These are phyloP conservation scores for Kalmanozyma brasiliensis DNA, from an alignment of 1,284 basidiomycete genomes.

Conservation along the genomic window DNA sequence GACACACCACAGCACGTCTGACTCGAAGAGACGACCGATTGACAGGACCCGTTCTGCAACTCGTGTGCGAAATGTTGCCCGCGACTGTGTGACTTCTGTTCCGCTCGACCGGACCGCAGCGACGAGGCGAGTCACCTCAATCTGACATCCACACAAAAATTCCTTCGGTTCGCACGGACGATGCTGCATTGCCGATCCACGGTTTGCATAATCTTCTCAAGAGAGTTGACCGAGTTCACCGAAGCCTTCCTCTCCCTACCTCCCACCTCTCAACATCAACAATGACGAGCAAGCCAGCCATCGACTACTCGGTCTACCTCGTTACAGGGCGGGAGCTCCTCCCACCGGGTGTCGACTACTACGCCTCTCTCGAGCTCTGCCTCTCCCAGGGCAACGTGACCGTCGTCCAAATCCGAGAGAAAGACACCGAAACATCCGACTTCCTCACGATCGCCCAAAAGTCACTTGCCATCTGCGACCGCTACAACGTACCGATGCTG, in stretches of 20 bases:
- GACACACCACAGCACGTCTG: too few relatives aligned
- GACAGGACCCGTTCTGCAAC: too few relatives aligned
- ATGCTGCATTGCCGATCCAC: background rate
- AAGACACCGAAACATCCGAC: slow-evolving; percentile 65
- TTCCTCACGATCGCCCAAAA: slow-evolving; percentile 81
- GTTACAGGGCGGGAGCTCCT: slow-evolving; percentile 85
- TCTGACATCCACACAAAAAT: slow-evolving; percentile 1
- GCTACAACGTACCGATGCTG: slow-evolving; percentile 83
- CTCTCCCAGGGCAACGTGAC: slow-evolving; percentile 86
- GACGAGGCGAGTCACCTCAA: too few relatives aligned
- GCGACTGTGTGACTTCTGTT: too few relatives aligned
- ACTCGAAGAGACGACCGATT: too few relatives aligned
- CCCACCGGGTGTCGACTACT: slow-evolving; percentile 77
- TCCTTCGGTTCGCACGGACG: slow-evolving; percentile 8
- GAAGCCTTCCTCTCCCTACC: background rate
- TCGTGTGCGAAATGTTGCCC: too few relatives aligned
- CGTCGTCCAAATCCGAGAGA: slow-evolving; percentile 75
- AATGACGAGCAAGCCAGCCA: slow-evolving; percentile 16
- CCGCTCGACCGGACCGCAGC: too few relatives aligned
- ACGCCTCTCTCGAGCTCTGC: slow-evolving; percentile 81
- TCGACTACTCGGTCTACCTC: slow-evolving; percentile 70
- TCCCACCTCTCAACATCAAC: background rate
- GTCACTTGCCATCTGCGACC: slow-evolving; percentile 80
- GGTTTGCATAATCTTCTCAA: background rate
- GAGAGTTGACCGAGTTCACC: too few relatives aligned